Evolutionary conservation across 164 flowering plant species (phyloP).

Genomic region (Tetrastigma voinierianum): DNA sequence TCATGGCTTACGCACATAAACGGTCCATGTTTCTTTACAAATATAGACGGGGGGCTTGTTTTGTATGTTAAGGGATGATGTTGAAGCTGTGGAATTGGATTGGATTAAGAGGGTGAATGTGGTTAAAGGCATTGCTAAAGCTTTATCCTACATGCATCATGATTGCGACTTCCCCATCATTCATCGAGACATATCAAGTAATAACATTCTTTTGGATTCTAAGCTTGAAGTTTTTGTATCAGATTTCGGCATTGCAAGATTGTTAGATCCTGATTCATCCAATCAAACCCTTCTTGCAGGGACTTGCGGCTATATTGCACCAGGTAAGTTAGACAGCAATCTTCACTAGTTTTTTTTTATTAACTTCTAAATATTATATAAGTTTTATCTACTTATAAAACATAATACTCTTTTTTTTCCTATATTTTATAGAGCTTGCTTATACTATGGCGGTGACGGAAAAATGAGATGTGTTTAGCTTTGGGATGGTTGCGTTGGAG

Average conservation of each 20-base stretch:
- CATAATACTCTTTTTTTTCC: too few species aligned
- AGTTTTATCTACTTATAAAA: too few species aligned
- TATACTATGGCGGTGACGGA: constrained; percentile 20
- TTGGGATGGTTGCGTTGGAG: constrained; percentile 15
- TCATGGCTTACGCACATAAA: neutral
- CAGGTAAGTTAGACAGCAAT: constrained; percentile 5
- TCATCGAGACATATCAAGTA: constrained; percentile 21
- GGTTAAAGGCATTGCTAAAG: constrained; percentile 5
- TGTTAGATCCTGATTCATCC: constrained; percentile 13
- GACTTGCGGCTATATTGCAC: constrained; percentile 24
- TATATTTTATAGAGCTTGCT: constrained; percentile 10
- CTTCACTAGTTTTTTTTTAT: neutral
- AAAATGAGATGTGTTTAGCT: constrained; percentile 15
- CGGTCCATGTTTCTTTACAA: constrained; percentile 11
- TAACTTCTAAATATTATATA: too few species aligned
- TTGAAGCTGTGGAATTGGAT: constrained; percentile 14
- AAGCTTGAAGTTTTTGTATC: constrained; percentile 10
- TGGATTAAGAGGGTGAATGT: constrained; percentile 16
- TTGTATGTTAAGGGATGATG: constrained; percentile 1
- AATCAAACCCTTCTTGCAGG: constrained; percentile 8
- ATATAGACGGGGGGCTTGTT: constrained; percentile 12
- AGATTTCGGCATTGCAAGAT: constrained; percentile 19
- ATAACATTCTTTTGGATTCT: constrained; percentile 14
- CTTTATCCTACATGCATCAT: constrained; percentile 15
- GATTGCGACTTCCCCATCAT: constrained; percentile 9